Evolutionary conservation across 2,329 filamentous ascomycete genomes (phyloP).

Genomic region (Ophiocordyceps camponoti-floridani): DNA sequence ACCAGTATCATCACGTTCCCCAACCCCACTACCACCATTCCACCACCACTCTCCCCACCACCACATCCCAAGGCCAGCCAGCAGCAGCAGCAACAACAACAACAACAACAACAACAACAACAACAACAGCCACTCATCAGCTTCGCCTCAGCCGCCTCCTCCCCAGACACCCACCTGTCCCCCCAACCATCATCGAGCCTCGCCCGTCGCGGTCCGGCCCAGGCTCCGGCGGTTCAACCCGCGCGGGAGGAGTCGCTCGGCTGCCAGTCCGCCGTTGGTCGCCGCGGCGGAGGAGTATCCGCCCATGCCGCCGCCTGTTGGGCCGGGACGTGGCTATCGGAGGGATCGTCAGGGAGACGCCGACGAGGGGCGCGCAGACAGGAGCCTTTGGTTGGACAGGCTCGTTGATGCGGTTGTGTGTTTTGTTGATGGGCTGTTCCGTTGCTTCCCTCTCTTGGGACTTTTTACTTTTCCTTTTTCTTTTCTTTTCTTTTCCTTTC

Average conservation of each 20-base stretch:
- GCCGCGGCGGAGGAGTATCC: constrained; percentile 3
- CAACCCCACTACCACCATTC: no score
- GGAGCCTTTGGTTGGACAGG: not conserved
- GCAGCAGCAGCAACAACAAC: no score
- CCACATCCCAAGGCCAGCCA: constrained; percentile 12
- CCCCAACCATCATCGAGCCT: not conserved
- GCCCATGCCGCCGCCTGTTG: constrained; percentile 12
- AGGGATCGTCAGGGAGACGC: not conserved
- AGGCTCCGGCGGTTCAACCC: no score
- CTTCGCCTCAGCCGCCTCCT: constrained; percentile 17
- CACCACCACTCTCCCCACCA: not conserved
- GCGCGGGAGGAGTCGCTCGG: constrained; percentile 10
- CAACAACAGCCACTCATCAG: constrained; percentile 18
- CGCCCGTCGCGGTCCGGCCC: not conserved
- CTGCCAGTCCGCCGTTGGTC: constrained; percentile 3
- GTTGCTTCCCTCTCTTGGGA: not conserved
- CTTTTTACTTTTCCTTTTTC: not conserved
- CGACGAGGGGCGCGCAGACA: not conserved
- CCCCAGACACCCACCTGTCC: constrained; percentile 1
- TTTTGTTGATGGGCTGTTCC: not conserved
- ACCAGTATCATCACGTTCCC: not conserved
- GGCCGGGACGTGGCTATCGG: constrained; percentile 6
- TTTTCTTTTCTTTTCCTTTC: not conserved
- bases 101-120: no score
- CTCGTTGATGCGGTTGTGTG: not conserved